These are phyloP conservation scores for Xylariaceae sp. DNA, from an alignment of 2,329 filamentous ascomycete genomes.

Conservation along the genomic window DNA sequence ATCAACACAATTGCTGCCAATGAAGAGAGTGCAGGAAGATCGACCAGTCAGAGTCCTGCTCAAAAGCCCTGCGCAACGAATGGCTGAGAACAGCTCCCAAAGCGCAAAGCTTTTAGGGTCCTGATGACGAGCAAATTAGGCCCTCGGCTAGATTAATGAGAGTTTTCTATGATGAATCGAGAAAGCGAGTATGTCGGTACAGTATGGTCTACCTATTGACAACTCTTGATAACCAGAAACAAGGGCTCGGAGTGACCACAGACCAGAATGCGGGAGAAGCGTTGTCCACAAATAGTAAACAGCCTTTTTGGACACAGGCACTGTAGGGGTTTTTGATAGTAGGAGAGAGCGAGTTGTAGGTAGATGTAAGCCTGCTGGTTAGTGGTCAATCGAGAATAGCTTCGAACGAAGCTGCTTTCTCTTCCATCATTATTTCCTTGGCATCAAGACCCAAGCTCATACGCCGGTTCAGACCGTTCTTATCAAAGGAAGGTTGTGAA, in stretches of 20 bases:
- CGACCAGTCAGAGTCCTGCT: slow-evolving; percentile 48
- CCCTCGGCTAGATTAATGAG: slow-evolving; percentile 31
- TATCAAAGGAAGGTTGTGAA: slow-evolving; percentile 36
- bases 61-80: slow-evolving; percentile 44
- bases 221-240: slow-evolving; percentile 8
- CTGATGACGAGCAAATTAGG: slow-evolving; percentile 43
- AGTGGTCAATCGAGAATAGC: slow-evolving; percentile 3
- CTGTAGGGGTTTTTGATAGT: slow-evolving; percentile 3
- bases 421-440: slow-evolving; percentile 18
- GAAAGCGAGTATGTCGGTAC: slow-evolving; percentile 9
- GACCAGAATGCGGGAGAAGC: background rate
- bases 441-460: background rate
- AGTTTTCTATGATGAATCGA: slow-evolving; percentile 29
- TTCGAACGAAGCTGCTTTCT: slow-evolving; percentile 31
- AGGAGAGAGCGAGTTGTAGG: background rate
- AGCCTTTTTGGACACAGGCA: background rate
- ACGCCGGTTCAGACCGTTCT: slow-evolving; percentile 35
- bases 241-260: background rate
- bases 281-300: background rate
- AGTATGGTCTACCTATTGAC: slow-evolving; percentile 4
- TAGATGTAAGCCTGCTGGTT: background rate
- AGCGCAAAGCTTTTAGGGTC: slow-evolving; percentile 41
- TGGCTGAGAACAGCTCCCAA: slow-evolving; percentile 44
- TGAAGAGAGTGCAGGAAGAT: slow-evolving; percentile 44
- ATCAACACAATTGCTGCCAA: slow-evolving; percentile 38